A percentile compares a stretch with the other conserved stretches of the same genome.
Conservation (phyloP, 345 rosid species). For the Hevea brasiliensis region DNA sequence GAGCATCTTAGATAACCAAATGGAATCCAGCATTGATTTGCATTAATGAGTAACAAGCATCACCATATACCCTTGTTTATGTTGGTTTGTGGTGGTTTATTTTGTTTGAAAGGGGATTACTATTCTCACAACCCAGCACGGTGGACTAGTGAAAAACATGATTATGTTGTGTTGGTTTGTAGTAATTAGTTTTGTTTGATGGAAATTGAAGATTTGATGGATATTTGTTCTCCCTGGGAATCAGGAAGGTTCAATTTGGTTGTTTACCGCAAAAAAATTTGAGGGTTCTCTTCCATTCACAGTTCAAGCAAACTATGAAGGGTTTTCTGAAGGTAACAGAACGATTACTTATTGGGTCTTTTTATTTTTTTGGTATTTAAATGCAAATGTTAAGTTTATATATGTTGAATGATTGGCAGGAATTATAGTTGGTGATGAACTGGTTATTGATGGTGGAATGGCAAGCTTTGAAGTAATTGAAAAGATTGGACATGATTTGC, state of each 20-base stretch:
- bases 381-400: conserved; percentile 1
- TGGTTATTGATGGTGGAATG: conserved; percentile 77
- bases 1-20: no score
- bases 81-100: not conserved
- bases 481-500: conserved; percentile 51
- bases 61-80: not conserved
- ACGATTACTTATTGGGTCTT: not conserved
- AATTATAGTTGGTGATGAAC: conserved; percentile 64
- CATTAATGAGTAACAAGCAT: not conserved
- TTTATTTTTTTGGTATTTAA: not conserved
- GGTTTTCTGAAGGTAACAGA: conserved; percentile 61
- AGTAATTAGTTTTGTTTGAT: no score
- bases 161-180: no score
- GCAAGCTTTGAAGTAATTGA: conserved; percentile 67
- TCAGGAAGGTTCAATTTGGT: conserved; percentile 68
- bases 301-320: conserved; percentile 58
- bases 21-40: not conserved
- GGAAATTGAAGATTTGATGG: not conserved
- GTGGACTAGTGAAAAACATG: not conserved
- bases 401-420: conserved; percentile 34
- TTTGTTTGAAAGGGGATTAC: not conserved
- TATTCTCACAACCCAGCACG: not conserved
- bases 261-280: conserved; percentile 49
- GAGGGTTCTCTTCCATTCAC: conserved; percentile 56
- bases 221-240: conserved; percentile 3